A percentile compares a stretch with the other conserved stretches of the same genome.
Evolutionary conservation across 192 early-diverging fungal genomes (phyloP).

Genomic region (Pilobolus umbonatus): DNA sequence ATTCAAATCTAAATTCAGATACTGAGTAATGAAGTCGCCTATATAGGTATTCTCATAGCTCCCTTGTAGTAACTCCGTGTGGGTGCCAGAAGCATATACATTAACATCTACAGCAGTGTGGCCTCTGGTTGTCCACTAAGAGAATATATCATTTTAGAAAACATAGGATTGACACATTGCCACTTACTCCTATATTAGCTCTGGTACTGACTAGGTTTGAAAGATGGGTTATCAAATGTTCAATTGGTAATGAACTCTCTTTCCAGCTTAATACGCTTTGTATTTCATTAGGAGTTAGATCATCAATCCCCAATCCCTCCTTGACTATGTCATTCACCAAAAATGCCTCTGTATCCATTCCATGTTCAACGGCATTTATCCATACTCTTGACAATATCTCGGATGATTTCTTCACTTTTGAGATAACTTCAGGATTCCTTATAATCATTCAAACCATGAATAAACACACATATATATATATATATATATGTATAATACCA

Average conservation of each 20-base stretch:
- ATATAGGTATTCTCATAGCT: conserved; percentile 89
- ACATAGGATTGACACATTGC: background rate
- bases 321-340: conserved; percentile 28
- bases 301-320: conserved; percentile 47
- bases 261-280: conserved; percentile 42
- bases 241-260: conserved; percentile 22
- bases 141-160: conserved; percentile 2
- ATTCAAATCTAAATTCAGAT: conserved; percentile 59
- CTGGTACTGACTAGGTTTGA: conserved; percentile 48
- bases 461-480: background rate
- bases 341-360: conserved; percentile 1
- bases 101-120: conserved; percentile 96
- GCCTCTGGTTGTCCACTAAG: conserved; percentile 83
- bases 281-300: conserved; percentile 55
- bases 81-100: conserved; percentile 76
- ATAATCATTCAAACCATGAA: background rate
- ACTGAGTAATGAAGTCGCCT: conserved; percentile 60
- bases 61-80: conserved; percentile 58
- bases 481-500: conserved; percentile 42
- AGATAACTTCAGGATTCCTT: conserved; percentile 68
- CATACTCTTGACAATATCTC: conserved; percentile 36
- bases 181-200: conserved; percentile 53
- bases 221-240: conserved; percentile 41
- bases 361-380: conserved; percentile 36
- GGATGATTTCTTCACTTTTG: conserved; percentile 67